Percentiles rank a stretch among this genome's conserved stretches.
These are phyloP conservation scores for Tritrichomonas musculus DNA, from an alignment of 208 protist genomes.

Conservation along the genomic window DNA sequence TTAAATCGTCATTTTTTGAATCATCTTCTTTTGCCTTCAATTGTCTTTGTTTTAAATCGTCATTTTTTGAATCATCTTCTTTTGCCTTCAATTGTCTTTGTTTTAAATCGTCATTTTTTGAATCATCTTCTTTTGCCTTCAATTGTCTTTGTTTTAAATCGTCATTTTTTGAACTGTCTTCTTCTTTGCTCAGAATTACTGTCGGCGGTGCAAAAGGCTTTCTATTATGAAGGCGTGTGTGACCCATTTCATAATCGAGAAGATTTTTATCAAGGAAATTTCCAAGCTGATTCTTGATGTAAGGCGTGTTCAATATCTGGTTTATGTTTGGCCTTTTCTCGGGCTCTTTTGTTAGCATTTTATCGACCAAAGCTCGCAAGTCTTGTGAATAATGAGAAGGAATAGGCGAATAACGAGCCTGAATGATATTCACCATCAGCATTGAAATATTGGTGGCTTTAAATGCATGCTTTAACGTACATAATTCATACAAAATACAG, in stretches of 20 bases:
- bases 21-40: no score
- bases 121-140: no score
- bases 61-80: no score
- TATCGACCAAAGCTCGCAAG: not conserved
- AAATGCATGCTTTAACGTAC: conserved; percentile 24
- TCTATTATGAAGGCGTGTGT: not conserved
- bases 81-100: no score
- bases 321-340: conserved; percentile 7
- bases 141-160: no score
- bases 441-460: not conserved
- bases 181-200: not conserved
- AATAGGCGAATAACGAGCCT: not conserved
- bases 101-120: no score
- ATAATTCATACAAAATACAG: no score
- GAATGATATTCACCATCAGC: not conserved
- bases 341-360: not conserved
- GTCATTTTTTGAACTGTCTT: no score
- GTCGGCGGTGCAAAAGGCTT: conserved; percentile 1
- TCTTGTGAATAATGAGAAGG: not conserved
- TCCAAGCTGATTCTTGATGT: not conserved
- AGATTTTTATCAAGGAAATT: not conserved
- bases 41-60: no score
- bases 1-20: no score
- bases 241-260: not conserved
- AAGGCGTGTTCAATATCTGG: not conserved